Evolutionary conservation across 768 basidiomycete species (phyloP).

Genomic region (Vararia minispora): DNA sequence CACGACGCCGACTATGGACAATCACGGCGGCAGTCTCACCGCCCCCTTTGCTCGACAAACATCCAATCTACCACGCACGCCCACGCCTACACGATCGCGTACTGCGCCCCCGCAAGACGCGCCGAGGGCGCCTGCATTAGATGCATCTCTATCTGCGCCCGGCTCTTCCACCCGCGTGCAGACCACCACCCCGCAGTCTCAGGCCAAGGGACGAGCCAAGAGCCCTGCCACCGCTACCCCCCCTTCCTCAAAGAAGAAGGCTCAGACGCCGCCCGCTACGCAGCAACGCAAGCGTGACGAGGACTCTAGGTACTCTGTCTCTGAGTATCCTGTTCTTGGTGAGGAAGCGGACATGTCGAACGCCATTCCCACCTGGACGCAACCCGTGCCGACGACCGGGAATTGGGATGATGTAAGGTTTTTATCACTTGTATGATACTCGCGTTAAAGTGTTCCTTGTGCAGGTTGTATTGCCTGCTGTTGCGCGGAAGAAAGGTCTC

Average conservation of each 20-base stretch:
- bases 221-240: conserved; percentile 33
- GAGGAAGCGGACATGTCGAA: conserved; percentile 48
- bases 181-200: conserved; percentile 11
- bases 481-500: conserved; percentile 73
- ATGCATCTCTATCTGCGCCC: conserved; percentile 11
- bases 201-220: conserved; percentile 32
- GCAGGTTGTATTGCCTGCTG: conserved; percentile 75
- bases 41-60: conserved; percentile 28
- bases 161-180: conserved; percentile 6
- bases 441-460: conserved; percentile 1
- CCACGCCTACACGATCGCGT: conserved; percentile 30
- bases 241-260: conserved; percentile 26
- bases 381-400: conserved; percentile 52
- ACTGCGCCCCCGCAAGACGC: conserved; percentile 9
- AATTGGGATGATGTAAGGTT: conserved; percentile 76
- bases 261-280: conserved; percentile 25
- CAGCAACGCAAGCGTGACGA: conserved; percentile 31
- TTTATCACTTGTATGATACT: conserved; percentile 9
- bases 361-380: conserved; percentile 78
- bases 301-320: conserved; percentile 44
- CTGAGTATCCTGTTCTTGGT: conserved; percentile 56
- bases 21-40: too few relatives aligned
- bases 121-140: conserved; percentile 12
- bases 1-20: conserved; percentile 9
- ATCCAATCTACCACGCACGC: conserved; percentile 34